Base-by-base conservation (phyloP, 2,329 filamentous ascomycete species). In the Didymella pinodella region DNA sequence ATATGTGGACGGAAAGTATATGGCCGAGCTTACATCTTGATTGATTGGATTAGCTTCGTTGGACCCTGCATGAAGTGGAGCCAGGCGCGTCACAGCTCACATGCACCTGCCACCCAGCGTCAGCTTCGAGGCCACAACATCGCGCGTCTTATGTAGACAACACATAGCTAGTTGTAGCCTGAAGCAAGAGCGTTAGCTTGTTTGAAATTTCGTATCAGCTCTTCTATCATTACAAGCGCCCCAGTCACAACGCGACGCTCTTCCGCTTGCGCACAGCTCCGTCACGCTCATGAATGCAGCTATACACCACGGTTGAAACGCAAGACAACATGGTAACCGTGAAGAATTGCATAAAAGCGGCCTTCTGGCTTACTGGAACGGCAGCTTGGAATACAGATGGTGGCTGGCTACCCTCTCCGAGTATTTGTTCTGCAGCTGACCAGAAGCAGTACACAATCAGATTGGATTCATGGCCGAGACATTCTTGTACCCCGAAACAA, bases 401-500 rank as follows among this genome's bases (percentile, higher is more conserved):
- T 75, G 26, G 22, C 2, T 44, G 31, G 14, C 7, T 12, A 22
- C 20, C 44, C 20, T 1, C 12, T 12, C 18, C 12, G 7, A 3
- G 7, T 7, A 10, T 16, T 14, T 32, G 16, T 10, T 14, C 14
- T 34, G 3, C 22, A 26, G 29, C 60, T 69, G 43, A 72, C 46
- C 34, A 22, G 3, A 16, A 4, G 32, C 48, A 75, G 76, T 79
- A 4, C 77, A 79, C 59, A 77, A 79, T 45, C 77, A 79, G 48
- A 77, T 79, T 47, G 77, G 75, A 45, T 77, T 76, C 67, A 72
- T 75, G 65, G 76, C 76, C 32, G 77, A 78, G 51, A 65, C 67
- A 6, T 76, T 78, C 55, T 68, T 79, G 36, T 68, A 64, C 1
- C 65, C 73, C 3, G 55, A 72, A 40, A 76, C 78, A 0, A 66